These are phyloP conservation scores for Pyrenopolyporus hunteri DNA, from an alignment of 495 filamentous ascomycete species.

Conservation along the genomic window DNA sequence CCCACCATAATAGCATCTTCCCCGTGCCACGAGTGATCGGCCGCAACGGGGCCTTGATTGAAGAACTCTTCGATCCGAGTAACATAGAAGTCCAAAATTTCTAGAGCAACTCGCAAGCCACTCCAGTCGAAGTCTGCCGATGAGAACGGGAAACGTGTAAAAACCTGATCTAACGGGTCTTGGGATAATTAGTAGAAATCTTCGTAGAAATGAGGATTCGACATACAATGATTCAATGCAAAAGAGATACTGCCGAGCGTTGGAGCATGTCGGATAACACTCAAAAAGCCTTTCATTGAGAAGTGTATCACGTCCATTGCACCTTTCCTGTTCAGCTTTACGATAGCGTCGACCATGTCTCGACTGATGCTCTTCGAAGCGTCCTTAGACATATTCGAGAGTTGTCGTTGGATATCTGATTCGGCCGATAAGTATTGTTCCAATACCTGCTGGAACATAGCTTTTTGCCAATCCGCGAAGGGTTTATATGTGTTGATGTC, in stretches of 20 bases:
- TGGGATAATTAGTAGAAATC: conserved; percentile 10
- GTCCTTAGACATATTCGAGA: conserved; percentile 48
- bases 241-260: conserved; percentile 47
- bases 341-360: conserved; percentile 48
- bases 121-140: conserved; percentile 51
- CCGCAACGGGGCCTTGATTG: conserved; percentile 32
- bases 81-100: conserved; percentile 48
- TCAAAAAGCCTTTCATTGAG: conserved; percentile 48
- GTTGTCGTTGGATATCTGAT: conserved; percentile 55
- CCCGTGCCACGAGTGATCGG: conserved; percentile 42
- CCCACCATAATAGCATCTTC: conserved; percentile 53
- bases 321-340: conserved; percentile 52
- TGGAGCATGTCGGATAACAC: conserved; percentile 46
- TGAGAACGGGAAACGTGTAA: conserved; percentile 49
- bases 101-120: conserved; percentile 46
- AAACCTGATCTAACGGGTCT: conserved; percentile 54
- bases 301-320: conserved; percentile 52
- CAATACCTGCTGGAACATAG: conserved; percentile 54
- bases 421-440: conserved; percentile 57
- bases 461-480: conserved; percentile 74
- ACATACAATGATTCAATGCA: conserved; percentile 49
- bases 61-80: conserved; percentile 47
- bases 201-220: not conserved
- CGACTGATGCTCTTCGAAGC: conserved; percentile 45
- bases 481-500: conserved; percentile 57